Percentiles rank a stretch among this genome's conserved stretches.
Evolutionary conservation across 768 basidiomycete genomes (phyloP).

Genomic region (Lentinula aciculospora): DNA sequence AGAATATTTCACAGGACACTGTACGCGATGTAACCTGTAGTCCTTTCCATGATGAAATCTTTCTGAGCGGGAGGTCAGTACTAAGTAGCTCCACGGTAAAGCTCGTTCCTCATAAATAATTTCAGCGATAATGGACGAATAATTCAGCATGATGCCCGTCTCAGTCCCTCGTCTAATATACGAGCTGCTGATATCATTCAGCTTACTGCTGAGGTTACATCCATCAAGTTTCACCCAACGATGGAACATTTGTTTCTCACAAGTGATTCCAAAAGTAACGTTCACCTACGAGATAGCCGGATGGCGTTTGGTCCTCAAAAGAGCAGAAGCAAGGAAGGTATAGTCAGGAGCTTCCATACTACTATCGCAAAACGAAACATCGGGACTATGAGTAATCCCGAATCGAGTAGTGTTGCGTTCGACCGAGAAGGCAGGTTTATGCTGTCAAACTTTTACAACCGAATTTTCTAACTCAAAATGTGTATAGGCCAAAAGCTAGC

Average conservation of each 20-base stretch:
- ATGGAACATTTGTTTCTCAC: conserved; percentile 68
- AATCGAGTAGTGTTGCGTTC: conserved; percentile 63
- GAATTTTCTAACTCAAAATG: background rate
- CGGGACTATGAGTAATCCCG: conserved; percentile 48
- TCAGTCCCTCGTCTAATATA: conserved; percentile 19
- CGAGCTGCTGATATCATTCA: conserved; percentile 48
- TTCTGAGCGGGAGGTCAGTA: conserved; percentile 61
- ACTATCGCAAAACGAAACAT: conserved; percentile 31
- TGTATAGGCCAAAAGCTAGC: conserved; percentile 53
- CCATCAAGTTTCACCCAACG: conserved; percentile 60
- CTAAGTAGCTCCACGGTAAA: background rate
- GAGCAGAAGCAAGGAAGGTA: conserved; percentile 40
- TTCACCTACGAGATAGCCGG: conserved; percentile 63
- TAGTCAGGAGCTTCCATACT: conserved; percentile 33
- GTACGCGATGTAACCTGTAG: conserved; percentile 64
- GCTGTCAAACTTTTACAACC: background rate
- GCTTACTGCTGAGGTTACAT: conserved; percentile 51
- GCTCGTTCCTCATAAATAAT: background rate
- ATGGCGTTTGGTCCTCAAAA: conserved; percentile 64
- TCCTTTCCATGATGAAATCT: conserved; percentile 60
- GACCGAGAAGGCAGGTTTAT: conserved; percentile 53
- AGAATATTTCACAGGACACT: conserved; percentile 40
- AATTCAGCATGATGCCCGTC: conserved; percentile 55
- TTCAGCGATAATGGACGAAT: conserved; percentile 68
- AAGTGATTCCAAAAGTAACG: conserved; percentile 50